phyloP scores from a whole-genome alignment of 2,329 filamentous ascomycete genomes.

The Myotisia sp. region DNA sequence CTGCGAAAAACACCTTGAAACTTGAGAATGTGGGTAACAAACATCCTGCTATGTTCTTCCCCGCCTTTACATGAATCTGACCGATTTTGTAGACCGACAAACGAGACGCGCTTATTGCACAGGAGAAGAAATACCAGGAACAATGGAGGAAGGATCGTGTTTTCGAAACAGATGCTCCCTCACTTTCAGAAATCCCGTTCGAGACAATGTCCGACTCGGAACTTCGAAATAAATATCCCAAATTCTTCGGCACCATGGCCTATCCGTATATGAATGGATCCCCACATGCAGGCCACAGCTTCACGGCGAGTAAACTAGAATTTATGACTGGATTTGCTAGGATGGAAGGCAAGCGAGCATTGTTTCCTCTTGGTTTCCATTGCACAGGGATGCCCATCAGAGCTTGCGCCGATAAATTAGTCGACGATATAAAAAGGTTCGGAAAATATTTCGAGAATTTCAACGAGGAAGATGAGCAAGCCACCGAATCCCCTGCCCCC shows the following conservation, averaged over 20 bases:
- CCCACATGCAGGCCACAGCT: slow-evolving; percentile 81
- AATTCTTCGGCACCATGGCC: slow-evolving; percentile 74
- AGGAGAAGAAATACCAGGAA: slow-evolving; percentile 86
- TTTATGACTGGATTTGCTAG: slow-evolving; percentile 75
- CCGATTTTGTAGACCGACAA: slow-evolving; percentile 55
- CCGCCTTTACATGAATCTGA: slow-evolving; percentile 12
- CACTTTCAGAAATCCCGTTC: slow-evolving; percentile 60
- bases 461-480: slow-evolving; percentile 45
- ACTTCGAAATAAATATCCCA: slow-evolving; percentile 66
- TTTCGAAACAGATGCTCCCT: slow-evolving; percentile 78
- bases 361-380: slow-evolving; percentile 92
- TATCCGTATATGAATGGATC: slow-evolving; percentile 78
- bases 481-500: slow-evolving; percentile 43
- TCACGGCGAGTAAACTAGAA: slow-evolving; percentile 85
- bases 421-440: slow-evolving; percentile 77
- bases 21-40: slow-evolving; percentile 42
- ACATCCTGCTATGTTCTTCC: slow-evolving; percentile 11
- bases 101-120: slow-evolving; percentile 62
- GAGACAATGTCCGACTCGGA: slow-evolving; percentile 59
- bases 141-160: slow-evolving; percentile 63
- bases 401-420: slow-evolving; percentile 88
- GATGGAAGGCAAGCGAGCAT: slow-evolving; percentile 74
- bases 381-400: slow-evolving; percentile 98
- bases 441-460: slow-evolving; percentile 74
- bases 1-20: slow-evolving; percentile 48